Percentiles rank a stretch among this genome's conserved stretches.
phyloP scores from a whole-genome alignment of 192 early-diverging fungal species.

The Backusella morwellensis region DNA sequence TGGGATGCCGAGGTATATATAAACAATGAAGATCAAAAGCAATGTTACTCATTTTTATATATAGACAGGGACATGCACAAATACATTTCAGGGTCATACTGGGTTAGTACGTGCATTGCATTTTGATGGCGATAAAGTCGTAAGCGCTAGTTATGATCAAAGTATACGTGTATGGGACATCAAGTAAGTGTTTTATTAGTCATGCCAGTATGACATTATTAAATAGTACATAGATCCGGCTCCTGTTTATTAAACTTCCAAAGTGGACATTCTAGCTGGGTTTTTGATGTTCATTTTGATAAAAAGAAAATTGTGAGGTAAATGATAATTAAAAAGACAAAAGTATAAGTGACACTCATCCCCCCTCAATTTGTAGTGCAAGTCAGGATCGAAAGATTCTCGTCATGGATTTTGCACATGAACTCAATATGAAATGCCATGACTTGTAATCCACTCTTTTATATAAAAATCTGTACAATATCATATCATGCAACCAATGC shows the following conservation, averaged over 20 bases:
- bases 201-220: not conserved
- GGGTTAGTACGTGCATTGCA: slow-evolving; percentile 84
- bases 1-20: slow-evolving; percentile 56
- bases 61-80: slow-evolving; percentile 50
- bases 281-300: slow-evolving; percentile 94
- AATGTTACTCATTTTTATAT: not conserved
- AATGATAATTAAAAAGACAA: not conserved
- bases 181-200: slow-evolving; percentile 16
- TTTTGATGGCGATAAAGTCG: slow-evolving; percentile 68
- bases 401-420: slow-evolving; percentile 42
- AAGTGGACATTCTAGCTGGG: slow-evolving; percentile 87
- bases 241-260: slow-evolving; percentile 73
- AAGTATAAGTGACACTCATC: too few species aligned
- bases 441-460: not conserved
- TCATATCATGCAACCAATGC: not conserved
- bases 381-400: slow-evolving; percentile 43
- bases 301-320: slow-evolving; percentile 75
- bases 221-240: slow-evolving; percentile 45
- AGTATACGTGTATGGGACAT: slow-evolving; percentile 95
- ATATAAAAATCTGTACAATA: not conserved
- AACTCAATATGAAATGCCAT: slow-evolving; percentile 30
- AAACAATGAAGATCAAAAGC: slow-evolving; percentile 46
- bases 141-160: slow-evolving; percentile 93
- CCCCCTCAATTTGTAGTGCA: slow-evolving; percentile 20
- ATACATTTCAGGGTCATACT: slow-evolving; percentile 63